Percentiles rank a stretch among this genome's conserved stretches.
Evolutionary conservation across 768 basidiomycete species (phyloP).

Genomic region (Nidularia pulvinata): DNA sequence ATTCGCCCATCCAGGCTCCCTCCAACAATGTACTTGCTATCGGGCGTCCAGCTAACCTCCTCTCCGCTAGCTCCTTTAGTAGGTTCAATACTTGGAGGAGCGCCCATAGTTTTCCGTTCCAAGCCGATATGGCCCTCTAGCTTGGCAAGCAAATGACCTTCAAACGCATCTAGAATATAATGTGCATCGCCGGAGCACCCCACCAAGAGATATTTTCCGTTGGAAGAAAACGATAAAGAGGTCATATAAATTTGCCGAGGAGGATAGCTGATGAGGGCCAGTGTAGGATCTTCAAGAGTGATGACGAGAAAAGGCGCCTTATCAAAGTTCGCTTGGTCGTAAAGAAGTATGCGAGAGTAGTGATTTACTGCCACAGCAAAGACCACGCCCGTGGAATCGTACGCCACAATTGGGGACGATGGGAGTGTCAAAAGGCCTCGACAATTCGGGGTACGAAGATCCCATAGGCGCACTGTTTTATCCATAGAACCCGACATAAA

Average conservation of each 20-base stretch:
- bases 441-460: constrained; percentile 78
- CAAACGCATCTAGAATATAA: constrained; percentile 91
- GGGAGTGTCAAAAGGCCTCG: constrained; percentile 80
- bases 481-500: constrained; percentile 96
- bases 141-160: constrained; percentile 81
- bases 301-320: constrained; percentile 90
- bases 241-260: constrained; percentile 92
- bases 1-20: constrained; percentile 88
- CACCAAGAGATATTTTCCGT: constrained; percentile 88
- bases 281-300: constrained; percentile 78
- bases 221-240: constrained; percentile 85
- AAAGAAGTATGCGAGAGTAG: constrained; percentile 81
- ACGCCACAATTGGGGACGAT: constrained; percentile 76
- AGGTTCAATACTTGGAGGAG: constrained; percentile 61
- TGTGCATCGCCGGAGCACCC: constrained; percentile 94
- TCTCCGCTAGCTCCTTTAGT: constrained; percentile 86
- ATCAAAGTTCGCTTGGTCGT: constrained; percentile 86
- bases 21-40: constrained; percentile 87
- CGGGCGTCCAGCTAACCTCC: constrained; percentile 93
- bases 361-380: constrained; percentile 88
- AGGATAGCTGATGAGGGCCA: constrained; percentile 76
- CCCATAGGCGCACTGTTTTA: constrained; percentile 96
- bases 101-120: constrained; percentile 61
- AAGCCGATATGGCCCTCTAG: constrained; percentile 85
- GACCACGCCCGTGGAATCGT: constrained; percentile 80